Base-by-base conservation (phyloP, 768 basidiomycete species). In the Tulasnella sp. region DNA sequence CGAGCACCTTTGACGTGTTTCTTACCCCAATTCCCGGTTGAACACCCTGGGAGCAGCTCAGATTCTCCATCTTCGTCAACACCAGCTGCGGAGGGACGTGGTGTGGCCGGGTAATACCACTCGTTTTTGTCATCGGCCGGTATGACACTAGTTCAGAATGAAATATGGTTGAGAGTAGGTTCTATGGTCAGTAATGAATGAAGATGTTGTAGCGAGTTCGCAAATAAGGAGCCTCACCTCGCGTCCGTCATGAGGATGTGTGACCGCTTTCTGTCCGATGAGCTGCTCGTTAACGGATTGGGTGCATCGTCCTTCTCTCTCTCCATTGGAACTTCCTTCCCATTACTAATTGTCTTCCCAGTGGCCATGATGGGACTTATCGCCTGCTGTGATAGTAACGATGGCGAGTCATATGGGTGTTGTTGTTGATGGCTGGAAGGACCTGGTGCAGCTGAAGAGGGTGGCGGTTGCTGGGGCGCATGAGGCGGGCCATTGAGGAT, bases 21-120 rank as follows among this genome's bases (percentile, higher is more conserved):
- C 60, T 82, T 79, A 2, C 90, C 90, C 87, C 90, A 92, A 64
- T 92, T 92, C 34, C 90, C 76, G 73, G 11, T 74, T 74, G 42
- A 76, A 70, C 30, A 76, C 52, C 59, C 59, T 38, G 59, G 59
- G n/a, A 49, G 34, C 4, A 60, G 61, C 22, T 30, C 42, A 5
- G 42, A 15, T 15, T 63, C 63, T 22, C 53, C 50, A 21, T 59
- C 48, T n/a, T 55, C 62, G 19, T 51, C 49, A 22, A 38, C 19
- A 21, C 30, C 34, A 43, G 21, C 9, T 12, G 41, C 22, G 51
- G 42, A 53, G 11, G 31, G 27, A 49, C 63, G 21, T 34, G 55
- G 59, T 44, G 49, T 30, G 30, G 83, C 80, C 1, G 88, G 88
- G 66, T 87, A 90, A 67, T 87, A 90, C 85, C 86, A 91, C 21